These are phyloP conservation scores for Fusarium multiceps DNA, from an alignment of 2,329 filamentous ascomycete genomes.

Conservation along the genomic window DNA sequence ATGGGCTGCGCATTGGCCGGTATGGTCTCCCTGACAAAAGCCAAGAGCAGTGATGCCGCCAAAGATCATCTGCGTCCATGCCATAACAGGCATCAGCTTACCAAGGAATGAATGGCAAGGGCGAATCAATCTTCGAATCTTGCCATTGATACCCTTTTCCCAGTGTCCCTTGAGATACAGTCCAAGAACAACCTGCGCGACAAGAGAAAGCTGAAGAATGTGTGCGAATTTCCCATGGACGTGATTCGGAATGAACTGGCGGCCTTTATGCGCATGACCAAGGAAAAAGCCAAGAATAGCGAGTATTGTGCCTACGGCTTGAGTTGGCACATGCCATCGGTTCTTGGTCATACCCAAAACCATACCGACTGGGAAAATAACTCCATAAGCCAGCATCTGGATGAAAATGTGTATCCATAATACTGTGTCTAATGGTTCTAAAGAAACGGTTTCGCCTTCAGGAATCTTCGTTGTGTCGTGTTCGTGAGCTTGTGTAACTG, in stretches of 20 bases:
- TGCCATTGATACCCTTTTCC: slow-evolving; percentile 83
- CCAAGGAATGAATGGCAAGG: slow-evolving; percentile 83
- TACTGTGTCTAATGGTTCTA: slow-evolving; percentile 81
- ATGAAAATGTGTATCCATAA: slow-evolving; percentile 95
- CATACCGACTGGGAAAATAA: slow-evolving; percentile 96
- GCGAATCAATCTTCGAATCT: slow-evolving; percentile 78
- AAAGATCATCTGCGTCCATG: slow-evolving; percentile 96
- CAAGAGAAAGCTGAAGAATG: slow-evolving; percentile 81
- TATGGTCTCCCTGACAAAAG: slow-evolving; percentile 91
- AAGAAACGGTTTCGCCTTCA: slow-evolving; percentile 75
- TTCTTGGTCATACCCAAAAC: slow-evolving; percentile 91
- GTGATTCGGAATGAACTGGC: slow-evolving; percentile 81
- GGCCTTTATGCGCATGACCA: slow-evolving; percentile 89
- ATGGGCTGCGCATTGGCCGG: slow-evolving; percentile 92
- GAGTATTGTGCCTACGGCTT: slow-evolving; percentile 78
- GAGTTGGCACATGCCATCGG: slow-evolving; percentile 93
- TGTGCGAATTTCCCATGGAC: slow-evolving; percentile 85
- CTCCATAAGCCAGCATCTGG: slow-evolving; percentile 87
- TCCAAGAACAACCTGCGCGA: slow-evolving; percentile 81
- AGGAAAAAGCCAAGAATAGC: slow-evolving; percentile 89
- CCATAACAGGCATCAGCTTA: slow-evolving; percentile 85
- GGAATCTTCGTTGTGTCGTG: slow-evolving; percentile 66
- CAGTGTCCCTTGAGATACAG: slow-evolving; percentile 91
- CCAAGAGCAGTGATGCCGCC: slow-evolving; percentile 92
- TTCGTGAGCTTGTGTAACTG: slow-evolving; percentile 57